Evolutionary conservation across 129 eudicot species (phyloP).

Genomic region (Chrysanthemum makinoi): DNA sequence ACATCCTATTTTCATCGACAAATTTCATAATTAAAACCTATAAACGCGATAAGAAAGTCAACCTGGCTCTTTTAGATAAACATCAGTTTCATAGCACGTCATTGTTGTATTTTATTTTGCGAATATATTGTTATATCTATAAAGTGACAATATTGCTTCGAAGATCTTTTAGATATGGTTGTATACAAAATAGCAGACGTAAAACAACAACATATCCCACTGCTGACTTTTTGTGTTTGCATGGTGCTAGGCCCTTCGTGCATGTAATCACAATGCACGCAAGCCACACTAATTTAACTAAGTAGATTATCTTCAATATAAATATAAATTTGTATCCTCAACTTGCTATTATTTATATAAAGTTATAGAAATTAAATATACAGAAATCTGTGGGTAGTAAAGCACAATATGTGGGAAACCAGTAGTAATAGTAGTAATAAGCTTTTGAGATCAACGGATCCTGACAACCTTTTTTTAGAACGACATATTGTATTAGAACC

Average conservation of each 20-base stretch:
- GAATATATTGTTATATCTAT: too few species aligned
- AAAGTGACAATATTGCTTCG: neutral
- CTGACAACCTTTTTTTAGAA: too few species aligned
- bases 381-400: constrained; percentile 1
- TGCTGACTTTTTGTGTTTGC: neutral
- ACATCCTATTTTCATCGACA: too few species aligned
- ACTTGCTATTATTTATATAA: neutral
- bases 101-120: too few species aligned
- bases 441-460: too few species aligned
- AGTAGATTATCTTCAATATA: too few species aligned
- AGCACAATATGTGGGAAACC: neutral
- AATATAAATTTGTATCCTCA: neutral
- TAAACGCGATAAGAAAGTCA: too few species aligned
- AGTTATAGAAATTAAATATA: neutral
- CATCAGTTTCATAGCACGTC: too few species aligned
- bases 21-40: too few species aligned
- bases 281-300: neutral
- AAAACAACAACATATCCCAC: constrained; percentile 1
- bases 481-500: too few species aligned
- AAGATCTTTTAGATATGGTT: neutral
- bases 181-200: neutral
- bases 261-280: constrained; percentile 6
- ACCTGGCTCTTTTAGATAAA: too few species aligned
- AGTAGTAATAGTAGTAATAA: neutral
- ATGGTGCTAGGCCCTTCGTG: neutral